phyloP scores from a whole-genome alignment of 371 early-diverging fungal species.

The Phascolomyces articulosus region DNA sequence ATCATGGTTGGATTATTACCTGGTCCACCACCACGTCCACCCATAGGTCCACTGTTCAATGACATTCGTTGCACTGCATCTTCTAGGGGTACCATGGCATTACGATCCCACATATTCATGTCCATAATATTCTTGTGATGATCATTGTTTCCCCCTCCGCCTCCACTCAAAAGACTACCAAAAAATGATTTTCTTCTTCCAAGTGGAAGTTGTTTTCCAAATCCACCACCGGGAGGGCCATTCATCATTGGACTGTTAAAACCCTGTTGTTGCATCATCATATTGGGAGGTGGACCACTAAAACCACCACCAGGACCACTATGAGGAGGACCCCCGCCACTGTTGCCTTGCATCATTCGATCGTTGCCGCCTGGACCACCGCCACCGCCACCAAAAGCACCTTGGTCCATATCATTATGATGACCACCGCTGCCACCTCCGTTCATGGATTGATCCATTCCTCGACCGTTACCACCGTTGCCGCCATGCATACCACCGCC shows the following conservation, averaged over 20 bases:
- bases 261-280: neutral
- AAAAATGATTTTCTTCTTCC: slow-evolving; percentile 15
- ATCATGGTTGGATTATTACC: neutral
- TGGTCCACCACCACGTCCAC: neutral
- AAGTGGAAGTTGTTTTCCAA: slow-evolving; percentile 3
- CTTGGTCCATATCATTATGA: neutral
- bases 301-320: neutral
- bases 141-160: neutral
- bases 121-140: neutral
- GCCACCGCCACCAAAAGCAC: neutral
- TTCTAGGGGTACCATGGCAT: slow-evolving; percentile 15
- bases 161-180: slow-evolving; percentile 14
- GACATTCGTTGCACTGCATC: slow-evolving; percentile 17
- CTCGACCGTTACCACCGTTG: neutral
- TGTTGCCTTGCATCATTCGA: neutral
- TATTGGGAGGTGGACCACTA: neutral
- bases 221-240: neutral
- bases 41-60: neutral
- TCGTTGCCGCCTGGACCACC: neutral
- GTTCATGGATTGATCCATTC: neutral
- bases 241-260: neutral
- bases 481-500: neutral
- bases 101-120: slow-evolving; percentile 13
- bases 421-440: neutral
- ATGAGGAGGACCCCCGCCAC: neutral